These are phyloP conservation scores for Cordyceps pruinosa DNA, from an alignment of 2,329 filamentous ascomycete species.

Conservation along the genomic window DNA sequence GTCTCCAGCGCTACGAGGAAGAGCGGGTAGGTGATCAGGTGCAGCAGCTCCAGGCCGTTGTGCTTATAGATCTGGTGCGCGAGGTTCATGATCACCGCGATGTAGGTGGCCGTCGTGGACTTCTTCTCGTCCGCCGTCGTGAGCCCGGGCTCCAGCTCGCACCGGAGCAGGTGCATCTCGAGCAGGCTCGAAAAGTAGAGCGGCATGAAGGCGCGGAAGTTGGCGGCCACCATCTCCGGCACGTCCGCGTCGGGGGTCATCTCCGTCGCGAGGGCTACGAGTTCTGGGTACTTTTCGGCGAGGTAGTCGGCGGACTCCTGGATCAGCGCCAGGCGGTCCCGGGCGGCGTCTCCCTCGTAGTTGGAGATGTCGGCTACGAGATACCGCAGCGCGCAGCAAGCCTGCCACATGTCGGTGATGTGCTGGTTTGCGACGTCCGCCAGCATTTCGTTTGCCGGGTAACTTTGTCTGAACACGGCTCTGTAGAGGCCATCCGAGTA, in stretches of 20 bases:
- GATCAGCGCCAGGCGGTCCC: slow-evolving; percentile 16
- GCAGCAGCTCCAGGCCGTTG: slow-evolving; percentile 25
- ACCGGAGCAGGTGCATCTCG: slow-evolving; percentile 17
- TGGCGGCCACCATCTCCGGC: slow-evolving; percentile 25
- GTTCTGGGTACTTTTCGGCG: slow-evolving; percentile 19
- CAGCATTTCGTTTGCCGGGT: slow-evolving; percentile 28
- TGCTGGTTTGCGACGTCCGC: slow-evolving; percentile 30
- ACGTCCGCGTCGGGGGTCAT: slow-evolving; percentile 21
- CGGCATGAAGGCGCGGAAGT: slow-evolving; percentile 29
- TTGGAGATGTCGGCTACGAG: slow-evolving; percentile 25
- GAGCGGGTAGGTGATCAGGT: slow-evolving; percentile 28
- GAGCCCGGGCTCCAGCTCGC: slow-evolving; percentile 3
- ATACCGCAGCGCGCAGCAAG: slow-evolving; percentile 24
- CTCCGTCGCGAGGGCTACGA: slow-evolving; percentile 22
- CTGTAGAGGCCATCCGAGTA: slow-evolving; percentile 29
- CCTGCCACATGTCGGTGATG: slow-evolving; percentile 25
- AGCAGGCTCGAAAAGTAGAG: slow-evolving; percentile 29
- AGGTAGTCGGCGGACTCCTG: slow-evolving; percentile 19
- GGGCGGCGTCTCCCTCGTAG: slow-evolving; percentile 18
- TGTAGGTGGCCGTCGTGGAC: not conserved
- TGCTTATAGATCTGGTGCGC: slow-evolving; percentile 27
- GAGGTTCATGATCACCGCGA: slow-evolving; percentile 24
- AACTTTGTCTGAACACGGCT: slow-evolving; percentile 27
- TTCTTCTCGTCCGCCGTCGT: not conserved
- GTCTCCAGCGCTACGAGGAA: slow-evolving; percentile 31